A percentile compares a stretch with the other conserved stretches of the same genome.
Conservation (phyloP, 345 rosid genomes). For the Punica granatum region DNA sequence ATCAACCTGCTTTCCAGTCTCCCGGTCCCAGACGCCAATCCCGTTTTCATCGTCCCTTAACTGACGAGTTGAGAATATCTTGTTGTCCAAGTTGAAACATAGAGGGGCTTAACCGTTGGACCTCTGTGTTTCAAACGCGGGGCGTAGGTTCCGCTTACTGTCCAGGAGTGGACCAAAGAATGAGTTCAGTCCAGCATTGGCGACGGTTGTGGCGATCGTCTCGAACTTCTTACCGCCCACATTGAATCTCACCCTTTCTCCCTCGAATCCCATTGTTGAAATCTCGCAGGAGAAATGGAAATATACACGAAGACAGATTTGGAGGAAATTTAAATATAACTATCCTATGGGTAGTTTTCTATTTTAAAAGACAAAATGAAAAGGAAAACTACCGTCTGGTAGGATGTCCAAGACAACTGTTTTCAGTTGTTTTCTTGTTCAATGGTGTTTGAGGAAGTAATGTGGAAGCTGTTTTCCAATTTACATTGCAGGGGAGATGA, state of each 20-base stretch:
- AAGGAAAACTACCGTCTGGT: no score
- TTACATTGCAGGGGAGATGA: background rate
- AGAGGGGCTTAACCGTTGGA: no score
- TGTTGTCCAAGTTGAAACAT: conserved; percentile 49
- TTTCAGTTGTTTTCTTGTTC: background rate
- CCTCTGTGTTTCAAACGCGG: conserved; percentile 9
- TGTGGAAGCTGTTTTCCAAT: background rate
- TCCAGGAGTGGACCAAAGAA: conserved; percentile 78
- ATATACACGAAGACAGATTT: background rate
- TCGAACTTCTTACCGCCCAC: conserved; percentile 87
- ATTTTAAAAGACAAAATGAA: no score
- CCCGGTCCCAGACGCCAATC: conserved; percentile 90
- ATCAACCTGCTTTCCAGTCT: conserved; percentile 69
- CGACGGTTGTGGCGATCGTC: conserved; percentile 82
- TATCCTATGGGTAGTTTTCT: background rate
- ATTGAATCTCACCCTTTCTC: conserved; percentile 70
- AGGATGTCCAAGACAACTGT: background rate
- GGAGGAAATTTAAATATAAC: background rate
- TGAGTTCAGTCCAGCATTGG: conserved; percentile 80
- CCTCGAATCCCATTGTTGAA: conserved; percentile 49
- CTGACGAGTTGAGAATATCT: conserved; percentile 73
- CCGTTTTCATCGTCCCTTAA: conserved; percentile 86
- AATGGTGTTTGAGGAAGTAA: background rate
- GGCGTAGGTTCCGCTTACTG: conserved; percentile 56
- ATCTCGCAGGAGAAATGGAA: background rate